Evolutionary conservation across 1,284 basidiomycete species (phyloP).

Genomic region (Melampsora occidentalis): DNA sequence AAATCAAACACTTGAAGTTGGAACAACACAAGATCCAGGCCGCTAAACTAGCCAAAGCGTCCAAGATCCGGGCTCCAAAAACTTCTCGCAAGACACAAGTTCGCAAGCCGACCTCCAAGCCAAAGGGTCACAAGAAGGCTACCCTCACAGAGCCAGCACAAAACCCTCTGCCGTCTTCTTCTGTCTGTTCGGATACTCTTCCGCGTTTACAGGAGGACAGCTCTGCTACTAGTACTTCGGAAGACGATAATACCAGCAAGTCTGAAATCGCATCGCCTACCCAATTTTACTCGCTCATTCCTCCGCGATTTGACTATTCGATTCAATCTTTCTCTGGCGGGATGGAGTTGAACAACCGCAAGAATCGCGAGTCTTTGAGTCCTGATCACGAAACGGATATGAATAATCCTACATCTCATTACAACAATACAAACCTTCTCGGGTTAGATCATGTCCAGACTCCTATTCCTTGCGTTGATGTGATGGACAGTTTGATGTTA

Average conservation of each 20-base stretch:
- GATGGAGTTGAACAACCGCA: neutral
- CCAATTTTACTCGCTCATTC: neutral
- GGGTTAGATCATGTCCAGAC: neutral
- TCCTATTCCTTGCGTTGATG: neutral
- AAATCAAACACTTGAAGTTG: neutral
- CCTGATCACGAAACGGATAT: too few species aligned
- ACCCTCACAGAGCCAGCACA: neutral
- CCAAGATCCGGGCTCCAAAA: neutral
- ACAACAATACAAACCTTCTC: neutral
- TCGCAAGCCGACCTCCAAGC: constrained; percentile 10
- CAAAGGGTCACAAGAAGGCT: constrained; percentile 2
- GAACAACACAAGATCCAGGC: neutral
- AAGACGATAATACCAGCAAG: constrained; percentile 14
- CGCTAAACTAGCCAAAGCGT: neutral
- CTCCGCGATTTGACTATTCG: neutral
- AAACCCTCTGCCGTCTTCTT: neutral
- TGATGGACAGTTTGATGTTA: neutral
- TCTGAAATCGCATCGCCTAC: constrained; percentile 8
- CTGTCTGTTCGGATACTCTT: neutral
- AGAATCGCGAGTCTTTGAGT: neutral
- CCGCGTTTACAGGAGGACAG: neutral
- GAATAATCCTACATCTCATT: neutral
- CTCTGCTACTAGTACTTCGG: constrained; percentile 12
- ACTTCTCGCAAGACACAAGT: constrained; percentile 5
- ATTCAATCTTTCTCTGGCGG: neutral